Evolutionary conservation across 1,139 yeast species (phyloP).

Genomic region (Candida dubliniensis): DNA sequence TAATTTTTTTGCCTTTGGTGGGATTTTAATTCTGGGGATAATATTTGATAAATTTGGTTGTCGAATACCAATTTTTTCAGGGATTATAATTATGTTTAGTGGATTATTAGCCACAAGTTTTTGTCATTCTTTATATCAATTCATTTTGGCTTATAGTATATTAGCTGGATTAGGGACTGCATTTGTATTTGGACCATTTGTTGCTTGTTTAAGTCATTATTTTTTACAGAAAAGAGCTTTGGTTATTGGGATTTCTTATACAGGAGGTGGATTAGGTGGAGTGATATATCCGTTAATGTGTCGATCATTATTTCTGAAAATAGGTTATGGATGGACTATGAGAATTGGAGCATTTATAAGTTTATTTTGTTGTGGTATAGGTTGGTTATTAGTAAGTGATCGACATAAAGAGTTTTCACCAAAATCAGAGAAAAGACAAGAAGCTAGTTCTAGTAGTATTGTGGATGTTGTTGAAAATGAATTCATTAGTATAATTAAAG

Average conservation of each 20-base stretch:
- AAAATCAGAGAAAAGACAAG: conserved; percentile 8
- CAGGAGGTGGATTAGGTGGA: conserved; percentile 35
- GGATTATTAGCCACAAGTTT: conserved; percentile 28
- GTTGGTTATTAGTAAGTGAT: conserved; percentile 21
- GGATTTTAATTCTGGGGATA: conserved; percentile 31
- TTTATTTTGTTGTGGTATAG: conserved; percentile 17
- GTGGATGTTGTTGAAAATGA: not conserved
- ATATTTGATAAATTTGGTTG: conserved; percentile 27
- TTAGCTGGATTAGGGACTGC: conserved; percentile 29
- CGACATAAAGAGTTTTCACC: conserved; percentile 21
- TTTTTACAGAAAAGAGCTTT: conserved; percentile 23
- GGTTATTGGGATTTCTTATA: conserved; percentile 26
- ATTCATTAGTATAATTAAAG: conserved; percentile 10
- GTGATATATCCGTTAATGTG: conserved; percentile 27
- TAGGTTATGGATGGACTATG: conserved; percentile 34
- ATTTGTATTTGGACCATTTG: conserved; percentile 26
- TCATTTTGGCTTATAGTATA: conserved; percentile 24
- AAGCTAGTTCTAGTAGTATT: not conserved
- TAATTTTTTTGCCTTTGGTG: conserved; percentile 30
- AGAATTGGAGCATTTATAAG: conserved; percentile 26
- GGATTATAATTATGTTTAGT: conserved; percentile 18
- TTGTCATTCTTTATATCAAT: conserved; percentile 24
- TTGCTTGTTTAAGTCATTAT: conserved; percentile 26
- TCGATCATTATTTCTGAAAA: conserved; percentile 20
- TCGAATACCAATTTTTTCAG: conserved; percentile 18